phyloP scores from a whole-genome alignment of 2,329 filamentous ascomycete species.

The Penicillium sp. region DNA sequence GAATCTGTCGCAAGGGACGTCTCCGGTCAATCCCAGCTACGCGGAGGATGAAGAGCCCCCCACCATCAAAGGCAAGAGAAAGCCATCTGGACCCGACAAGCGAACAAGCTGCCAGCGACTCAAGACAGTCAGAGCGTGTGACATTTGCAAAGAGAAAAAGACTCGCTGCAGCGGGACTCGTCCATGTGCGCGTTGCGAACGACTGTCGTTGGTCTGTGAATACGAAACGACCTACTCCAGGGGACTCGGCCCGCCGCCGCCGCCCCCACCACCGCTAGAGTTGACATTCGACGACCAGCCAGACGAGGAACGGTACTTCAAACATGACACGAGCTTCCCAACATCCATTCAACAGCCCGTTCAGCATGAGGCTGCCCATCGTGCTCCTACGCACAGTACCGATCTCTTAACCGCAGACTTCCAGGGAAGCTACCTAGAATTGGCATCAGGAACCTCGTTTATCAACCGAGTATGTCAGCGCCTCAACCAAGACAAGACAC shows the following conservation, averaged over 20 bases:
- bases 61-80: slow-evolving; percentile 19
- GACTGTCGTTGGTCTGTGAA: slow-evolving; percentile 27
- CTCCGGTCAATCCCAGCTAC: neutral
- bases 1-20: neutral
- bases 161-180: slow-evolving; percentile 32
- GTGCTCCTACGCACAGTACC: neutral
- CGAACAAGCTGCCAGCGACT: slow-evolving; percentile 23
- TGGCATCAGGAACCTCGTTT: neutral
- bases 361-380: neutral
- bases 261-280: slow-evolving; percentile 9
- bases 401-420: neutral
- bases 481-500: too few relatives aligned
- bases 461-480: neutral
- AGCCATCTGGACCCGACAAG: slow-evolving; percentile 17
- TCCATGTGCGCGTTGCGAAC: slow-evolving; percentile 28
- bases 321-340: too few relatives aligned
- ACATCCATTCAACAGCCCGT: too few relatives aligned
- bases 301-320: too few relatives aligned
- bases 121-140: slow-evolving; percentile 34
- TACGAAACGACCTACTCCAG: slow-evolving; percentile 32
- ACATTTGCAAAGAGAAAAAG: slow-evolving; percentile 34
- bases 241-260: slow-evolving; percentile 26
- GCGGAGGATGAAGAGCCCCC: neutral
- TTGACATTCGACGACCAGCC: neutral
- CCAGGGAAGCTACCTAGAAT: neutral